Evolutionary conservation across 2,329 filamentous ascomycete genomes (phyloP).

Genomic region (Fusarium sp.): DNA sequence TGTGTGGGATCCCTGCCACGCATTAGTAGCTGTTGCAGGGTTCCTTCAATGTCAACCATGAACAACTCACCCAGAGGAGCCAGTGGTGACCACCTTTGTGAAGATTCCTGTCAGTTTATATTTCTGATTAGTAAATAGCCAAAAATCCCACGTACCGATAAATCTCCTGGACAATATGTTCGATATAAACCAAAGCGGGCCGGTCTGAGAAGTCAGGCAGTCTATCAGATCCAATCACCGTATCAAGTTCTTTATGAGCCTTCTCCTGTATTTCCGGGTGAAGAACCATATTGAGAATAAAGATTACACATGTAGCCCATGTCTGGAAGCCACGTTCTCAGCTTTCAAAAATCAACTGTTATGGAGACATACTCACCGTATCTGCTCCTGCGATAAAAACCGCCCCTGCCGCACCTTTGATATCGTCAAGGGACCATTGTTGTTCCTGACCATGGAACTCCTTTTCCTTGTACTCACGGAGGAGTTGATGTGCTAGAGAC

Average conservation of each 20-base stretch:
- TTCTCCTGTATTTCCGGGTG: conserved; percentile 59
- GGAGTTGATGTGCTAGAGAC: conserved; percentile 45
- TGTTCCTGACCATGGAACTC: conserved; percentile 22
- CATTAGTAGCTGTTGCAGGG: conserved; percentile 23
- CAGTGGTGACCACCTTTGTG: conserved; percentile 54
- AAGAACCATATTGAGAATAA: conserved; percentile 57
- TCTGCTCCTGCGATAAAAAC: conserved; percentile 63
- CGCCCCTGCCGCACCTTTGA: conserved; percentile 62
- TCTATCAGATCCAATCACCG: conserved; percentile 54
- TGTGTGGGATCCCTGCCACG: conserved; percentile 62
- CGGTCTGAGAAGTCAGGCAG: conserved; percentile 61
- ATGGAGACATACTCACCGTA: conserved; percentile 48
- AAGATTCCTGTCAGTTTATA: not conserved
- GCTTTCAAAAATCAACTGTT: conserved; percentile 38
- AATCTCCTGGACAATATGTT: conserved; percentile 59
- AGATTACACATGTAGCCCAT: conserved; percentile 51
- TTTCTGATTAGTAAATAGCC: not conserved
- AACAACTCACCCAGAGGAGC: conserved; percentile 56
- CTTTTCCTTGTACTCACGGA: conserved; percentile 32
- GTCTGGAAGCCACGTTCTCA: conserved; percentile 35
- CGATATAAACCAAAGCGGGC: conserved; percentile 56
- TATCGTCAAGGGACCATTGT: conserved; percentile 55
- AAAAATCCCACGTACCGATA: conserved; percentile 47
- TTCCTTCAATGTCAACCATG: not conserved
- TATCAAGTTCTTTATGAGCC: conserved; percentile 60